A percentile compares a stretch with the other conserved stretches of the same genome.
phyloP scores from a whole-genome alignment of 768 basidiomycete species.

The Tricholoma sp. region DNA sequence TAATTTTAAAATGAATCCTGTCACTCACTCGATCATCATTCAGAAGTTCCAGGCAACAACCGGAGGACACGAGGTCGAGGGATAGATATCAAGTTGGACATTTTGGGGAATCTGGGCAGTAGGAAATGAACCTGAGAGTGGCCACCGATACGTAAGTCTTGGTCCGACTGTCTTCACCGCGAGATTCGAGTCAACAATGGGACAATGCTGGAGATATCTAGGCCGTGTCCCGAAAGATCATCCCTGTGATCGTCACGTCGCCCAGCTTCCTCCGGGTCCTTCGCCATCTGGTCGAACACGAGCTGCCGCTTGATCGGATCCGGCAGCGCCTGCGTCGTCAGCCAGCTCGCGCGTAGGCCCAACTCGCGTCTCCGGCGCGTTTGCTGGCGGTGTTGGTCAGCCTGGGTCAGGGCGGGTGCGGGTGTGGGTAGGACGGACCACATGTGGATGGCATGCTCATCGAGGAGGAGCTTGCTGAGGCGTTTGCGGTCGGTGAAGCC shows the following conservation, averaged over 20 bases:
- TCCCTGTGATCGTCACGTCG: constrained; percentile 20
- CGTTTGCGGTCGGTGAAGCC: constrained; percentile 7
- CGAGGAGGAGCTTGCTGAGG: constrained; percentile 5
- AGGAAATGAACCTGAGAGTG: too few species aligned
- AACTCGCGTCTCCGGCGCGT: constrained; percentile 22
- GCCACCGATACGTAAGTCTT: too few species aligned
- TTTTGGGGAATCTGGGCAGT: too few species aligned
- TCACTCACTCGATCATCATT: too few species aligned
- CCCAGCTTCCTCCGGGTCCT: constrained; percentile 26
- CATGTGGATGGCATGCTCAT: constrained; percentile 14
- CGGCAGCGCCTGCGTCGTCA: constrained; percentile 22
- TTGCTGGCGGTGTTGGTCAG: constrained; percentile 15
- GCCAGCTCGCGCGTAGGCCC: constrained; percentile 23
- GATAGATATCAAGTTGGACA: too few species aligned
- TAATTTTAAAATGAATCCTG: too few species aligned
- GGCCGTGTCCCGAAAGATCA: constrained; percentile 24
- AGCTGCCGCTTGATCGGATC: constrained; percentile 27
- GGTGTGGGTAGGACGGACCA: constrained; percentile 17
- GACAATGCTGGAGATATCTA: constrained; percentile 19
- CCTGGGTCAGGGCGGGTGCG: too few species aligned
- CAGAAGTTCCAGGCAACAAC: too few species aligned
- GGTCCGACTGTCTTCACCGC: too few species aligned
- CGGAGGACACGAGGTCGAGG: too few species aligned
- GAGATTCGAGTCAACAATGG: too few species aligned
- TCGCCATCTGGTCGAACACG: constrained; percentile 28